Evolutionary conservation across 1,284 basidiomycete genomes (phyloP).

Genomic region (Ustilago loliicola): DNA sequence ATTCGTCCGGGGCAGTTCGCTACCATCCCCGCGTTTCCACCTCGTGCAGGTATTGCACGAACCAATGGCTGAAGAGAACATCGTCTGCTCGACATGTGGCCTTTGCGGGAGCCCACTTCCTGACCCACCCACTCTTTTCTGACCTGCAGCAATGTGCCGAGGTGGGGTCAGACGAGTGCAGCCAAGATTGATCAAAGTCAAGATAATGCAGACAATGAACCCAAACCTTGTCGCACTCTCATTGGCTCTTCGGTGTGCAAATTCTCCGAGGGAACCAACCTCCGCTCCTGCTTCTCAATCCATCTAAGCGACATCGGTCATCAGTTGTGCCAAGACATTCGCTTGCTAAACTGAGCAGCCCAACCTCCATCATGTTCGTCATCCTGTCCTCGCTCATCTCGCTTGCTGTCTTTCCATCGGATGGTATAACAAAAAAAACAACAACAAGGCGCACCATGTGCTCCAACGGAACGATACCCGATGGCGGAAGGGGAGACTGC

Average conservation of each 20-base stretch:
- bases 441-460: too few relatives aligned
- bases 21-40: too few relatives aligned
- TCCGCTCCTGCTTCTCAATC: not conserved
- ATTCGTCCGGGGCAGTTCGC: not conserved
- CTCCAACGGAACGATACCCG: not conserved
- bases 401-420: not conserved
- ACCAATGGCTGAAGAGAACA: too few relatives aligned
- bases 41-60: too few relatives aligned
- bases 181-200: not conserved
- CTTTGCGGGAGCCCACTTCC: not conserved
- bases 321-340: not conserved
- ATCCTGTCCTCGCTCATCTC: not conserved
- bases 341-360: not conserved
- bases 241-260: conserved; percentile 5
- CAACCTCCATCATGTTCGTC: not conserved
- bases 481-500: too few relatives aligned
- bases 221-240: not conserved
- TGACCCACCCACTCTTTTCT: too few relatives aligned
- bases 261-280: conserved; percentile 1
- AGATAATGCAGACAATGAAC: not conserved
- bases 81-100: not conserved
- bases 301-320: not conserved
- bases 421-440: not conserved
- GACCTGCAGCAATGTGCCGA: not conserved
- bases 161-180: too few relatives aligned